These are phyloP conservation scores for Hemisphaericaspora subhashii DNA, from an alignment of 1,139 yeast genomes.

Conservation along the genomic window DNA sequence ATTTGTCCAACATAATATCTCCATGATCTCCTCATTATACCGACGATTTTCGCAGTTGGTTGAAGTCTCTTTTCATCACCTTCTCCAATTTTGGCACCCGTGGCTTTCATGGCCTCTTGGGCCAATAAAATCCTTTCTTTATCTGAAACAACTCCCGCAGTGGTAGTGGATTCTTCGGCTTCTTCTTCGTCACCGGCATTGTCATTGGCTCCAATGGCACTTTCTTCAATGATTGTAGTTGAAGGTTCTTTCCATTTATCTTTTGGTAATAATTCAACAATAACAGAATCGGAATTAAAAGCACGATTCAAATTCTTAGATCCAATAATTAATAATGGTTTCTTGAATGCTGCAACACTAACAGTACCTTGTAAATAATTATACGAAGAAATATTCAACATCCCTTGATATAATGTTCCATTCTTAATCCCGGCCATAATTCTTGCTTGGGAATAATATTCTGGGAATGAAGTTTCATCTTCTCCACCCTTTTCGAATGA, in stretches of 20 bases:
- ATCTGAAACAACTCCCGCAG: conserved; percentile 56
- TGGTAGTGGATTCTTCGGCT: conserved; percentile 31
- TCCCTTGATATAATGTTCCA: conserved; percentile 87
- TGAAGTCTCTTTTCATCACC: conserved; percentile 55
- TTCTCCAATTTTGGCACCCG: conserved; percentile 20
- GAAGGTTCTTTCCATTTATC: conserved; percentile 89
- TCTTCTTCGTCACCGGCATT: conserved; percentile 51
- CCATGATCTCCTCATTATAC: conserved; percentile 90
- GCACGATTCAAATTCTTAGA: conserved; percentile 85
- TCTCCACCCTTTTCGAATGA: conserved; percentile 17
- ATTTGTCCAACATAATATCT: conserved; percentile 94
- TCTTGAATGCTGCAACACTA: conserved; percentile 68
- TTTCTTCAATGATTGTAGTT: conserved; percentile 75
- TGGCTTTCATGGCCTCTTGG: conserved; percentile 72
- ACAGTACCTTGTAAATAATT: conserved; percentile 89
- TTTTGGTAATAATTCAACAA: conserved; percentile 85
- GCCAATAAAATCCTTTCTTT: conserved; percentile 73
- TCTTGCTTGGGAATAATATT: conserved; percentile 77
- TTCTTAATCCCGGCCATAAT: conserved; percentile 87
- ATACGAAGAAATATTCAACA: conserved; percentile 75
- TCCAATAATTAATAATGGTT: conserved; percentile 81
- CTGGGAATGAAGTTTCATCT: conserved; percentile 65
- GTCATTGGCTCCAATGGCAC: conserved; percentile 58
- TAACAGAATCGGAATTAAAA: conserved; percentile 88
- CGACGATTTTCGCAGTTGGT: conserved; percentile 93